phyloP scores from a whole-genome alignment of 495 filamentous ascomycete species.

The Penicillium fimorum region DNA sequence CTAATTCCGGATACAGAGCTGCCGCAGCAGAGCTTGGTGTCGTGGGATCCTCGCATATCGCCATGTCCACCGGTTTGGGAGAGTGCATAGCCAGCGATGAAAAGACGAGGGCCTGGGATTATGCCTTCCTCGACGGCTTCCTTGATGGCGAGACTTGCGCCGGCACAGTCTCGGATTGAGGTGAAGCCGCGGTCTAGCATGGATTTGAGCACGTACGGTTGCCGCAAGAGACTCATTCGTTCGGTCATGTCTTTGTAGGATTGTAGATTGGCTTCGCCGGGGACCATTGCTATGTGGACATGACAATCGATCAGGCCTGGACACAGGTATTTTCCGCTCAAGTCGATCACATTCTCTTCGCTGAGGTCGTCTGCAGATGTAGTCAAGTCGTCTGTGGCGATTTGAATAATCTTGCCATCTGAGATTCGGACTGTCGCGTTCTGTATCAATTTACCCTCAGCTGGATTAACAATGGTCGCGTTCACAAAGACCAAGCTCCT shows the following conservation, averaged over 20 bases:
- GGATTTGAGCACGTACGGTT: constrained; percentile 24
- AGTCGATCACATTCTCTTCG: constrained; percentile 31
- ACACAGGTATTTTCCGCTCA: constrained; percentile 47
- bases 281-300: constrained; percentile 51
- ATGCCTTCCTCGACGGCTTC: constrained; percentile 49
- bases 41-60: constrained; percentile 38
- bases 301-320: constrained; percentile 61
- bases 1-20: constrained; percentile 30
- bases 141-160: constrained; percentile 47
- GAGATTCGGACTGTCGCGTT: constrained; percentile 27
- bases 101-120: constrained; percentile 45
- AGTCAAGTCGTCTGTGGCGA: constrained; percentile 10
- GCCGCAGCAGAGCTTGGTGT: constrained; percentile 41
- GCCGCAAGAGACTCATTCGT: constrained; percentile 15
- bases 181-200: constrained; percentile 57
- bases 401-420: constrained; percentile 24
- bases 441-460: constrained; percentile 23
- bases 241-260: constrained; percentile 25
- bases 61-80: constrained; percentile 56
- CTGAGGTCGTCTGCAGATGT: not conserved
- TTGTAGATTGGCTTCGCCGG: constrained; percentile 34
- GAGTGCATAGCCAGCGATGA: constrained; percentile 43
- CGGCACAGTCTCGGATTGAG: constrained; percentile 51
- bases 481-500: constrained; percentile 26
- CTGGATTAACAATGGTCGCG: constrained; percentile 34